Conservation (phyloP, 2,329 filamentous ascomycete genomes). For the Fusarium coffeatum region DNA sequence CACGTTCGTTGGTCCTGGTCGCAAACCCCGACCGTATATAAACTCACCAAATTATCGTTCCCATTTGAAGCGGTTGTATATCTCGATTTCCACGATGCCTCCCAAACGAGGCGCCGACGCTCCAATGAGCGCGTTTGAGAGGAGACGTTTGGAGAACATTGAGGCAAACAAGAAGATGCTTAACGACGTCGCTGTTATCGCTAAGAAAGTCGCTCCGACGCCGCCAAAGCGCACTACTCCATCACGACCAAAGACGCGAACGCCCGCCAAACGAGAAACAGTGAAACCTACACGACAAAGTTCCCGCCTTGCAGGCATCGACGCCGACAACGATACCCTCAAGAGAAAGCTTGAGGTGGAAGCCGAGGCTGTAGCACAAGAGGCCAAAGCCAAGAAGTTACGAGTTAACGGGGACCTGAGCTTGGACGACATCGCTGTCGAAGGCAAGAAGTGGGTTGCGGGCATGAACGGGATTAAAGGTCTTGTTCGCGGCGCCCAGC, state of each 20-base stretch:
- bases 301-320: conserved; percentile 67
- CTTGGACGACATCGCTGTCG: conserved; percentile 81
- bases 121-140: conserved; percentile 85
- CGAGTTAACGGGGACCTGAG: conserved; percentile 70
- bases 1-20: background rate
- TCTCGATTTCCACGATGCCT: conserved; percentile 52
- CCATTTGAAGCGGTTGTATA: too few species aligned
- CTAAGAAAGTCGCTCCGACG: conserved; percentile 75
- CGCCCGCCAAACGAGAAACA: conserved; percentile 61
- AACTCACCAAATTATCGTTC: too few species aligned
- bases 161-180: conserved; percentile 85
- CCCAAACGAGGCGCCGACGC: conserved; percentile 54
- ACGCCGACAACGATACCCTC: conserved; percentile 58
- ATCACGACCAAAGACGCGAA: conserved; percentile 48
- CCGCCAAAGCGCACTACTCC: conserved; percentile 56
- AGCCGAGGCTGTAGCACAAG: conserved; percentile 54
- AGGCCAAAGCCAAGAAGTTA: conserved; percentile 67
- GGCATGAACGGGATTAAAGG: conserved; percentile 72
- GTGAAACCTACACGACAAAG: conserved; percentile 67
- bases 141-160: conserved; percentile 85
- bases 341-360: conserved; percentile 66
- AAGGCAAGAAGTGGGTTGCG: conserved; percentile 79
- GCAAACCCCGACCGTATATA: background rate
- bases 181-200: conserved; percentile 78
- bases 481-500: conserved; percentile 75